phyloP scores from a whole-genome alignment of 139 green algal species.

The Zygnema cylindricum region DNA sequence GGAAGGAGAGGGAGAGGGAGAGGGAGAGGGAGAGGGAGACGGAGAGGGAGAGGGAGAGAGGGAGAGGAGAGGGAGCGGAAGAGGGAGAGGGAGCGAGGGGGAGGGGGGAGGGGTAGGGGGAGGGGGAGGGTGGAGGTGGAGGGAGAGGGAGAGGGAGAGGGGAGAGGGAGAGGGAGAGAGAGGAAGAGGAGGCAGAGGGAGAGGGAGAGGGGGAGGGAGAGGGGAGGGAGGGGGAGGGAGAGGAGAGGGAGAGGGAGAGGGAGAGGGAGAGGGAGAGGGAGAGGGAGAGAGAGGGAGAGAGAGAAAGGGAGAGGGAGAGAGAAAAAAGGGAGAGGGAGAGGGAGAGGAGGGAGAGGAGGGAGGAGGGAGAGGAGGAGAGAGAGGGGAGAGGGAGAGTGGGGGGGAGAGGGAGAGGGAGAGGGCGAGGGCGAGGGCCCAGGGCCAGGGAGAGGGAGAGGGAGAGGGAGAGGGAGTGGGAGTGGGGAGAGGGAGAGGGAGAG shows the following conservation, averaged over 20 bases:
- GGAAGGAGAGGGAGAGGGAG: too few species aligned
- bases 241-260: neutral
- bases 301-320: too few species aligned
- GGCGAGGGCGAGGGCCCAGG: constrained; percentile 9
- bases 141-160: neutral
- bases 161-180: neutral
- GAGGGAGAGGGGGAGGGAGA: too few species aligned
- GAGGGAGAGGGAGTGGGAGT: neutral
- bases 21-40: too few species aligned
- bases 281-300: too few species aligned
- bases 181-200: neutral
- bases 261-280: neutral
- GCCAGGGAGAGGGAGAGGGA: neutral
- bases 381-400: neutral
- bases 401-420: constrained; percentile 4
- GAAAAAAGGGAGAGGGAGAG: too few species aligned
- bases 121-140: neutral
- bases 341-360: neutral
- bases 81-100: too few species aligned
- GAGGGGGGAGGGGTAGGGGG: neutral
- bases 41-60: too few species aligned
- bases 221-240: neutral
- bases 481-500: too few species aligned
- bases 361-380: neutral
- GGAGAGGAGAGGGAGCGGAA: too few species aligned